These are phyloP conservation scores for Eucalyptus erythrocorys DNA, from an alignment of 345 rosid genomes.

Conservation along the genomic window DNA sequence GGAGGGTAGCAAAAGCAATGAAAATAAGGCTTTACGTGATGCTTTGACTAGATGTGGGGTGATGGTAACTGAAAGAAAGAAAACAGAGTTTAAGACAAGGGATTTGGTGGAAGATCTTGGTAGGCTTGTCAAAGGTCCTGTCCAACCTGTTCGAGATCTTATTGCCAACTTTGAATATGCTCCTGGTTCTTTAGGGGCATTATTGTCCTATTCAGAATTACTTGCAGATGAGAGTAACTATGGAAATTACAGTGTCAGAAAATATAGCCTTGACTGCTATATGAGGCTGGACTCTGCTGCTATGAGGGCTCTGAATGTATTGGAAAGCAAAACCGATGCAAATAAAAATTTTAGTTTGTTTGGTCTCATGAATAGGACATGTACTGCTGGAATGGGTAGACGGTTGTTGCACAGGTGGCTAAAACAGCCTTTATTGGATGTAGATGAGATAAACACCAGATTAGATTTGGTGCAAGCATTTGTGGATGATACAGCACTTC, in stretches of 20 bases:
- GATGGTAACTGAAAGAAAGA: slow-evolving; percentile 90
- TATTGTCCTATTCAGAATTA: slow-evolving; percentile 71
- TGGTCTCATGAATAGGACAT: slow-evolving; percentile 97
- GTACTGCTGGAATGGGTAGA: slow-evolving; percentile 97
- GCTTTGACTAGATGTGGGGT: slow-evolving; percentile 61
- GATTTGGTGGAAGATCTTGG: slow-evolving; percentile 85
- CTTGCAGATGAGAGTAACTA: slow-evolving; percentile 79
- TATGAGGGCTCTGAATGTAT: slow-evolving; percentile 87
- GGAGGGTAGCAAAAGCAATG: slow-evolving; percentile 52
- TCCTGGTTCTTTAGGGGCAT: slow-evolving; percentile 74
- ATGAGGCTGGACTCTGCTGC: slow-evolving; percentile 96
- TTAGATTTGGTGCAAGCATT: slow-evolving; percentile 87
- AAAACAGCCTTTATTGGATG: slow-evolving; percentile 85
- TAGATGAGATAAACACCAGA: slow-evolving; percentile 58
- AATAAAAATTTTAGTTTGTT: slow-evolving; percentile 92
- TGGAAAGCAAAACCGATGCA: slow-evolving; percentile 93
- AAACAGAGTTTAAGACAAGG: slow-evolving; percentile 72
- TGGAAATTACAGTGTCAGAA: slow-evolving; percentile 54
- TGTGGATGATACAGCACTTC: slow-evolving; percentile 81
- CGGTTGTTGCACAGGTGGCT: slow-evolving; percentile 93
- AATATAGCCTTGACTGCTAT: slow-evolving; percentile 57
- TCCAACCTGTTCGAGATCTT: slow-evolving; percentile 80
- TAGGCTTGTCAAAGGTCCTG: slow-evolving; percentile 76
- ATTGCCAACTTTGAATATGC: slow-evolving; percentile 80
- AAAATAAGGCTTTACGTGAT: slow-evolving; percentile 46